These are phyloP conservation scores for Letharia columbiana DNA, from an alignment of 495 filamentous ascomycete species.

Conservation along the genomic window DNA sequence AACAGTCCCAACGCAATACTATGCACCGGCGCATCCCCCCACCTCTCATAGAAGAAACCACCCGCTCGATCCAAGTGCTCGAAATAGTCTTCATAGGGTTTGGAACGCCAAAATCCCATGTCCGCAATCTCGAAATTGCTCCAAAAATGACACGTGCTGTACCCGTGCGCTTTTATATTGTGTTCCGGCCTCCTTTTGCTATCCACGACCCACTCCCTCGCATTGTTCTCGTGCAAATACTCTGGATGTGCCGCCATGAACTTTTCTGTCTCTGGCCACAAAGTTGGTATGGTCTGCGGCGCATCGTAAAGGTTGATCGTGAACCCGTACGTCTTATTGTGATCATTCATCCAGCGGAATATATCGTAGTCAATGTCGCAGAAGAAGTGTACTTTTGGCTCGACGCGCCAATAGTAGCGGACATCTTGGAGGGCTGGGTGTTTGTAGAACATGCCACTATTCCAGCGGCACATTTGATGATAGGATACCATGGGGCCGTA, in stretches of 20 bases:
- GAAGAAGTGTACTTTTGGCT: slow-evolving; percentile 99
- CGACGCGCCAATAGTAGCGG: slow-evolving; percentile 98
- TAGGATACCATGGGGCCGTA: slow-evolving; percentile 84
- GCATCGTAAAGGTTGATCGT: slow-evolving; percentile 96
- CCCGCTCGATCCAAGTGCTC: slow-evolving; percentile 88
- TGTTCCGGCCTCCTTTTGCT: slow-evolving; percentile 67
- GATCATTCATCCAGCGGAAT: slow-evolving; percentile 94
- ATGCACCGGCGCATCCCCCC: slow-evolving; percentile 98
- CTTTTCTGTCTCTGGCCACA: slow-evolving; percentile 92
- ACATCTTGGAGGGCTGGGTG: slow-evolving; percentile 76
- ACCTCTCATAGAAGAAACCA: slow-evolving; percentile 98
- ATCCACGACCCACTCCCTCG: slow-evolving; percentile 81
- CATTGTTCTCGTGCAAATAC: slow-evolving; percentile 73
- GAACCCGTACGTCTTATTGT: slow-evolving; percentile 98
- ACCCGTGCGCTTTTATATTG: slow-evolving; percentile 63
- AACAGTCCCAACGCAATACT: slow-evolving; percentile 91
- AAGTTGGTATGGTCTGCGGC: slow-evolving; percentile 69
- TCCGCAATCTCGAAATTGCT: slow-evolving; percentile 98
- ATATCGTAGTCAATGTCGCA: slow-evolving; percentile 98
- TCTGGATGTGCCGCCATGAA: slow-evolving; percentile 82
- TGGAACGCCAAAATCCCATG: slow-evolving; percentile 87
- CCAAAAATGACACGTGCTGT: slow-evolving; percentile 99
- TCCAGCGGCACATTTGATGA: slow-evolving; percentile 99
- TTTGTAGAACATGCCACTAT: slow-evolving; percentile 94
- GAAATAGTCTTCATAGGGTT: slow-evolving; percentile 91